Conservation (phyloP, 768 basidiomycete species). For the Suillus discolor region DNA sequence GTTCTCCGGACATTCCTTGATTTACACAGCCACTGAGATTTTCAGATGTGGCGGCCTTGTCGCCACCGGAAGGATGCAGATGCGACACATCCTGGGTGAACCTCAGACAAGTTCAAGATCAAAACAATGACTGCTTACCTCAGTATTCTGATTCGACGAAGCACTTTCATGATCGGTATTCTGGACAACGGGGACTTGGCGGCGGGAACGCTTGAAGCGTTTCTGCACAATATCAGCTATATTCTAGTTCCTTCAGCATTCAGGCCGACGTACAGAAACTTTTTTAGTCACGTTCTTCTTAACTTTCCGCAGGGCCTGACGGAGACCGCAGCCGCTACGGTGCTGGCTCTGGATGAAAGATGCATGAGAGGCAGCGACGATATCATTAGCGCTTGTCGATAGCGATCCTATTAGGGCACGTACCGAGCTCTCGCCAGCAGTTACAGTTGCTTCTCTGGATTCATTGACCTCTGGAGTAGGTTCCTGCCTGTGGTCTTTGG, state of each 20-base stretch:
- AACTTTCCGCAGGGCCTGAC: not conserved
- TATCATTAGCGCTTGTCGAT: not conserved
- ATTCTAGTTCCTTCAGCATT: not conserved
- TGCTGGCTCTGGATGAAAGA: not conserved
- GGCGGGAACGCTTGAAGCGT: not conserved
- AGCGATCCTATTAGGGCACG: not conserved
- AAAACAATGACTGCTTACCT: not conserved
- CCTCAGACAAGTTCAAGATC: not conserved
- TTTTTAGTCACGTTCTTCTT: not conserved
- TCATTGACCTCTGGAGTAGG: not conserved
- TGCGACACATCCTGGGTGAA: not conserved
- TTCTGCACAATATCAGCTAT: not conserved
- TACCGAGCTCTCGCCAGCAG: not conserved
- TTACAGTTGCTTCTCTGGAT: not conserved
- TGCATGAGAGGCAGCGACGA: not conserved
- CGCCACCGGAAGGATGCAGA: not conserved
- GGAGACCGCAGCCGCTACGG: not conserved
- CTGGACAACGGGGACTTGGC: not conserved
- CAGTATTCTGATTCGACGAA: not conserved
- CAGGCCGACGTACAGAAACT: not conserved
- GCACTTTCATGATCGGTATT: not conserved
- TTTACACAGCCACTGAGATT: not conserved
- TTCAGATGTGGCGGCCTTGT: not conserved
- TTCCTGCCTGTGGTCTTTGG: not conserved
- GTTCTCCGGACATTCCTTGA: not conserved